Percentiles rank a stretch among this genome's conserved stretches.
Evolutionary conservation across 177 flowering plant species (phyloP).

Genomic region (Tripterygium wilfordii): DNA sequence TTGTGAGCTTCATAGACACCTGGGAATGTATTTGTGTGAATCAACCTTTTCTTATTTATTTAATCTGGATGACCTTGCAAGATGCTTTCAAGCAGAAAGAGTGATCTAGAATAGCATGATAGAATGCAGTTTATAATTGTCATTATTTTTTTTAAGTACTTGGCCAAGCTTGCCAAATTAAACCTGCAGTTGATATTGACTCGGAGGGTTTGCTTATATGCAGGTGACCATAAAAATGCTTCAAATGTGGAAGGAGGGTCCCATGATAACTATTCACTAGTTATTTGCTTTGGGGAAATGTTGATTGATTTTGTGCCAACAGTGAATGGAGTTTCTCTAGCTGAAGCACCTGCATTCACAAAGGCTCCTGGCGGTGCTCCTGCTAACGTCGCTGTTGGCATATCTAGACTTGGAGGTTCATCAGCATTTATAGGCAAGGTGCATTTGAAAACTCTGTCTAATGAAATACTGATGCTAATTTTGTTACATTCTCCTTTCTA

Average conservation of each 20-base stretch:
- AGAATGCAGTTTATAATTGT: no score
- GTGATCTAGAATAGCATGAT: no score
- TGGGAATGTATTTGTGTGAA: no score
- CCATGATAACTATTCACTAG: conserved; percentile 16
- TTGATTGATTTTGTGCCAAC: conserved; percentile 49
- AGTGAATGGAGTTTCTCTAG: conserved; percentile 39
- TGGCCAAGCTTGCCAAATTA: no score
- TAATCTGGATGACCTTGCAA: no score
- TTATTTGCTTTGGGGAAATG: conserved; percentile 48
- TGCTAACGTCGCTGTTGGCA: conserved; percentile 46
- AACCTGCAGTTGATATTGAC: no score
- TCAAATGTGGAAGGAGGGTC: conserved; percentile 6
- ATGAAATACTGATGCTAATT: no score
- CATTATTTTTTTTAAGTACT: no score
- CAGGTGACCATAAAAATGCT: conserved; percentile 8
- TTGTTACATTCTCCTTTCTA: no score
- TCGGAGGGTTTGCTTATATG: background rate
- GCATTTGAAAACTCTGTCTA: conserved; percentile 1
- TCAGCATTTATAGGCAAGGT: conserved; percentile 54
- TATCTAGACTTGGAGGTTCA: conserved; percentile 35
- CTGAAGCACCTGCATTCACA: conserved; percentile 43
- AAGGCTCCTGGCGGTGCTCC: conserved; percentile 52
- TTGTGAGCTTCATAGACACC: no score
- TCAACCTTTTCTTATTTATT: no score
- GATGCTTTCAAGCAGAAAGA: no score